phyloP scores from a whole-genome alignment of 352 stramenopile species.

The Globisporangium solare region DNA sequence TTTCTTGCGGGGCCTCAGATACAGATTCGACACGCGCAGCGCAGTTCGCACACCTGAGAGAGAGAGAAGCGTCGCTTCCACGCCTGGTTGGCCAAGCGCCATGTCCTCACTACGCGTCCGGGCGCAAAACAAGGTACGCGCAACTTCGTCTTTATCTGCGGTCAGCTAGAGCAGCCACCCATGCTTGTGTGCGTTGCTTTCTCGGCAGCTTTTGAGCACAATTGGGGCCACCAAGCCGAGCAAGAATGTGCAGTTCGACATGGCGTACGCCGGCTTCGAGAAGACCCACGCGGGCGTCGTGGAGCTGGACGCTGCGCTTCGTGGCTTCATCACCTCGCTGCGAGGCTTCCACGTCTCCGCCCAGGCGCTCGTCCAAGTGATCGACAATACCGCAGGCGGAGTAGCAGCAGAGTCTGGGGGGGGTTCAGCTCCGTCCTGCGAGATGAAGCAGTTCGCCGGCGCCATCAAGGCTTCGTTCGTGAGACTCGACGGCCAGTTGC shows the following conservation, averaged over 20 bases:
- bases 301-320: constrained; percentile 46
- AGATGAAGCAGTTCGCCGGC: constrained; percentile 60
- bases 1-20: too few relatives aligned
- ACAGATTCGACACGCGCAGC: too few relatives aligned
- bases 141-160: too few relatives aligned
- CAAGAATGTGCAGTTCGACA: constrained; percentile 75
- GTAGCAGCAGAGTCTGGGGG: constrained; percentile 15
- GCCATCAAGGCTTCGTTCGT: constrained; percentile 59
- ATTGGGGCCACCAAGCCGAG: constrained; percentile 68
- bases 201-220: constrained; percentile 41
- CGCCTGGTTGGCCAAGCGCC: not conserved
- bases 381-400: constrained; percentile 40
- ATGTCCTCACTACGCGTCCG: constrained; percentile 79
- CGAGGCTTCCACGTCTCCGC: constrained; percentile 57
- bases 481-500: constrained; percentile 51
- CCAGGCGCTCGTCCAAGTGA: constrained; percentile 43
- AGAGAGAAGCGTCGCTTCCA: not conserved
- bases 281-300: constrained; percentile 38
- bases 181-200: too few relatives aligned
- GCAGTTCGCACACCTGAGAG: not conserved
- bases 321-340: constrained; percentile 51
- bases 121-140: constrained; percentile 61
- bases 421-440: constrained; percentile 11
- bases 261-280: constrained; percentile 58
- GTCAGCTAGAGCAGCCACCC: too few relatives aligned